phyloP scores from a whole-genome alignment of 495 filamentous ascomycete species.

The Talaromyces ruber region DNA sequence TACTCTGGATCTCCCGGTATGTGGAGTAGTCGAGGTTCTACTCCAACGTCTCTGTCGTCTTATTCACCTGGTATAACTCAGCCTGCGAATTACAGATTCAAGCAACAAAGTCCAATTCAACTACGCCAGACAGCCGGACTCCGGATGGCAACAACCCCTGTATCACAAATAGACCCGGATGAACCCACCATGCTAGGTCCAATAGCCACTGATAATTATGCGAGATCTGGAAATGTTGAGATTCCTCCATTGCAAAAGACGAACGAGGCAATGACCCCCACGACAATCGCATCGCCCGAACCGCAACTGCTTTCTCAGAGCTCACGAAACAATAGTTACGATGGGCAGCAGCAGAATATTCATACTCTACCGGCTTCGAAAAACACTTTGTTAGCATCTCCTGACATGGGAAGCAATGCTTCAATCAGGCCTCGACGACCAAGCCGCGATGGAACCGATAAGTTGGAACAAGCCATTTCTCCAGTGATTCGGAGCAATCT shows the following conservation, averaged over 20 bases:
- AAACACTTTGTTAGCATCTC: neutral
- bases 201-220: slow-evolving; percentile 8
- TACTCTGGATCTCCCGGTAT: slow-evolving; percentile 88
- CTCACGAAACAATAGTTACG: neutral
- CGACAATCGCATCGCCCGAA: slow-evolving; percentile 54
- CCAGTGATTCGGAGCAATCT: slow-evolving; percentile 77
- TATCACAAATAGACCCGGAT: slow-evolving; percentile 54
- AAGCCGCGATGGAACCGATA: slow-evolving; percentile 72
- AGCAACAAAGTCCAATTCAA: slow-evolving; percentile 56
- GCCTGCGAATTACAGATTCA: slow-evolving; percentile 47
- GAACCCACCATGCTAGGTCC: slow-evolving; percentile 19
- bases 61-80: slow-evolving; percentile 76
- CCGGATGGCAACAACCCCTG: slow-evolving; percentile 46
- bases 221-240: slow-evolving; percentile 1
- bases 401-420: neutral
- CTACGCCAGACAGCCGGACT: slow-evolving; percentile 56
- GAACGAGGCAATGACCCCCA: slow-evolving; percentile 25
- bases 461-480: slow-evolving; percentile 52
- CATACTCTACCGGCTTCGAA: neutral
- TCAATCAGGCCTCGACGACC: slow-evolving; percentile 47
- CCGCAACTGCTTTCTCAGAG: slow-evolving; percentile 25
- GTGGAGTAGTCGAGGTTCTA: slow-evolving; percentile 81
- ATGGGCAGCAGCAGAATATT: neutral
- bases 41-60: slow-evolving; percentile 94
- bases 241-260: slow-evolving; percentile 20